phyloP scores from a whole-genome alignment of 257 asterid species.

The Nicotiana sylvestris region DNA sequence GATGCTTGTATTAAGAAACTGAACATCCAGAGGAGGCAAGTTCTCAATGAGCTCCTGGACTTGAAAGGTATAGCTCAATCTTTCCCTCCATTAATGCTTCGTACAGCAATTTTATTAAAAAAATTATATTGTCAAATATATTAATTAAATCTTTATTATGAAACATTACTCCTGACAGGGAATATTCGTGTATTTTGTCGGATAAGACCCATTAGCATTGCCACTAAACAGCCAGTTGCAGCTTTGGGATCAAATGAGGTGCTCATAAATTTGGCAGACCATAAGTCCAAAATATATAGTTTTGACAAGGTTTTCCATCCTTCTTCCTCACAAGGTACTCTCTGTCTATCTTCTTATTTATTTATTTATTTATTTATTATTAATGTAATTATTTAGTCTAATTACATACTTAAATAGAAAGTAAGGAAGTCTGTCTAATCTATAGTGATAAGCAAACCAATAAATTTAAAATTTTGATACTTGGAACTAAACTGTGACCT shows the following conservation, averaged over 20 bases:
- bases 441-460: too few relatives aligned
- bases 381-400: too few relatives aligned
- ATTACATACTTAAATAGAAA: too few relatives aligned
- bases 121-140: too few relatives aligned
- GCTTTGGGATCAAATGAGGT: conserved; percentile 7
- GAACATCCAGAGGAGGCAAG: neutral
- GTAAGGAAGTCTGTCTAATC: too few relatives aligned
- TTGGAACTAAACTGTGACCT: too few relatives aligned
- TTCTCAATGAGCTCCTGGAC: conserved; percentile 18
- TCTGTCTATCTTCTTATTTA: neutral
- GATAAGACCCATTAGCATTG: neutral
- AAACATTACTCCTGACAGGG: neutral
- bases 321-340: conserved; percentile 17
- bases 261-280: conserved; percentile 1
- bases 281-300: conserved; percentile 12
- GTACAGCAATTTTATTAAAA: too few relatives aligned
- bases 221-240: neutral
- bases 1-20: neutral
- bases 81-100: too few relatives aligned
- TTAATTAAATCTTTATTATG: neutral
- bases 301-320: conserved; percentile 21
- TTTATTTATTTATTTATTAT: neutral
- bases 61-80: conserved; percentile 3
- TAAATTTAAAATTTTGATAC: too few relatives aligned
- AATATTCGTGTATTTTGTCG: conserved; percentile 21